Evolutionary conservation across 345 rosid genomes (phyloP), one percentile per base, ranked within the genome.

Genomic region (Camelina laxa): DNA sequence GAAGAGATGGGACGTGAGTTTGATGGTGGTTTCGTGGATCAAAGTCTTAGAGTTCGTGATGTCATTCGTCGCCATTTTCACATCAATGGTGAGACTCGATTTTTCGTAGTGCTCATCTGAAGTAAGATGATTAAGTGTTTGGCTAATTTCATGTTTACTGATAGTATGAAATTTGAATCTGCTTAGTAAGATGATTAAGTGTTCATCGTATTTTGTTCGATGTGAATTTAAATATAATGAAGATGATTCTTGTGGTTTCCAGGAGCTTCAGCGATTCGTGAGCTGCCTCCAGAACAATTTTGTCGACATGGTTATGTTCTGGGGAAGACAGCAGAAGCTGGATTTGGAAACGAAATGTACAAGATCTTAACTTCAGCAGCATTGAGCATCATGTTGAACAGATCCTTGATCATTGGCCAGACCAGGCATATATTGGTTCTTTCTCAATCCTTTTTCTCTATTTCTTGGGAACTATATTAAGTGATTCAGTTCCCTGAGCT

Each of bases 371-470:
- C 92, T 19, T 96, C 81, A 27, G 99, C 91, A n/a, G 98, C 98
- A 1, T 82, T 92, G 70, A 92, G 98, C 61, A 59, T 95, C 30
- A 87, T 95, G 86, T 73, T 95, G 84, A 92, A 92, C 79, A 94
- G 99, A 80, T 95, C 99, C 15, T 83, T 95, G 79, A 95, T 95
- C 80, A 88, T 95, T 83, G 97, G 97, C 83, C 97, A 95, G 82
- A 92, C 98, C 94, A 95, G 99, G 99, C 98, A 95, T 82, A 90
- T 89, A 89, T 89, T 89, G 99, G 96, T 95, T 85, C 97, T 90
- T 90, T 83, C 94, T 85, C 85, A 86, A 83, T 85, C 97, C 98
- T 89, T 83, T 74, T 87, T 83, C 74, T 83, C 83, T 54, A 56
- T 31, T 55, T 22, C 44, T 15, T 76, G 42, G 42, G 42, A 39